Percentiles rank a stretch among this genome's conserved stretches.
These are phyloP conservation scores for Trichosporon asahii DNA, from an alignment of 1,284 basidiomycete genomes.

Conservation along the genomic window DNA sequence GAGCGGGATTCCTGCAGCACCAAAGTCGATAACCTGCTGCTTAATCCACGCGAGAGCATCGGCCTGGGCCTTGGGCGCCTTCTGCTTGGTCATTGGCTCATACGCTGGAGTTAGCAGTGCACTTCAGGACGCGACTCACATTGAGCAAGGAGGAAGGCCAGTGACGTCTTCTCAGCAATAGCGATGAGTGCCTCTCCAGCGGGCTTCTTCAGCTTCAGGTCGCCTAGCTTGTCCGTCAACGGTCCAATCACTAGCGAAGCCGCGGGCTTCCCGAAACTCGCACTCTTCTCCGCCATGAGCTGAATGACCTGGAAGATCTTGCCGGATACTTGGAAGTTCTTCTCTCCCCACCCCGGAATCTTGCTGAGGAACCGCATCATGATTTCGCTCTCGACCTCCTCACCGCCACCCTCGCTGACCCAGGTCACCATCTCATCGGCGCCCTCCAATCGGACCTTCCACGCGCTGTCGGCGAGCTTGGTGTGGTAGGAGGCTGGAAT, in stretches of 20 bases:
- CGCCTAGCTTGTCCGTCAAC: slow-evolving; percentile 90
- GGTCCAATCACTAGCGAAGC: slow-evolving; percentile 79
- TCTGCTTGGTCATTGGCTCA: slow-evolving; percentile 85
- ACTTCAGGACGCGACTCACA: slow-evolving; percentile 56
- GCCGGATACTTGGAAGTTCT: slow-evolving; percentile 95
- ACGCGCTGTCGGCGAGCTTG: slow-evolving; percentile 77
- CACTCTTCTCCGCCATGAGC: slow-evolving; percentile 70
- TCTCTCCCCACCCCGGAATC: slow-evolving; percentile 90
- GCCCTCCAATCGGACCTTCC: slow-evolving; percentile 87
- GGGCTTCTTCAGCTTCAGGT: slow-evolving; percentile 94
- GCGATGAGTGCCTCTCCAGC: slow-evolving; percentile 80
- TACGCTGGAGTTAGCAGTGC: slow-evolving; percentile 60
- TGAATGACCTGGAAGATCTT: slow-evolving; percentile 77
- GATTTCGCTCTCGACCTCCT: slow-evolving; percentile 79
- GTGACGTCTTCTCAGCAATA: slow-evolving; percentile 87
- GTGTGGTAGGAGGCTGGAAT: slow-evolving; percentile 71
- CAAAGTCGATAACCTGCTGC: slow-evolving; percentile 84
- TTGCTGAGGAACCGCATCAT: slow-evolving; percentile 85
- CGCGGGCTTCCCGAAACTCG: slow-evolving; percentile 81
- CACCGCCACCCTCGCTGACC: slow-evolving; percentile 63
- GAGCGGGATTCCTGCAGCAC: slow-evolving; percentile 79
- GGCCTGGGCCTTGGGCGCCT: slow-evolving; percentile 94
- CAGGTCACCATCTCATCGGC: slow-evolving; percentile 81
- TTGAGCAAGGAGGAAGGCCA: slow-evolving; percentile 91
- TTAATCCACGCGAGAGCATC: slow-evolving; percentile 91